Evolutionary conservation across 1,139 yeast species (phyloP), one percentile per base, ranked within the genome.

Genomic region (Lodderomyces theae): DNA sequence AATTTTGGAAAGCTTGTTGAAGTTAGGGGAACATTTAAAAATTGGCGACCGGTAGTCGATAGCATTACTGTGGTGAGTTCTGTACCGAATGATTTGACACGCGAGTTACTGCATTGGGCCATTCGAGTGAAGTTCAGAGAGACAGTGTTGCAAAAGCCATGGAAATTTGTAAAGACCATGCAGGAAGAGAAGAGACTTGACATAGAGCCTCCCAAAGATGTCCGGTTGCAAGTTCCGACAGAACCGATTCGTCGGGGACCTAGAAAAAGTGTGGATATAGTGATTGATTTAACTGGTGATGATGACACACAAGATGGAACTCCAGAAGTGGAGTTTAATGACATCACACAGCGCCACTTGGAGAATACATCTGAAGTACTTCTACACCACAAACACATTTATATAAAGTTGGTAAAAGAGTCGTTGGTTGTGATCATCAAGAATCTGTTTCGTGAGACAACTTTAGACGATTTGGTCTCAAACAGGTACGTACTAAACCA

Each of bases 51-150:
- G 0, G 43, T 47, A 4, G 60, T 60, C 3, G 59, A 61, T 2
- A 17, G 30, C 19, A 10, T 2, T 44, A 43, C 22, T 18, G 34
- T 60, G 26, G 61, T 23, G 11, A 11, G 31, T 17, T 19, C 63
- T 1, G 37, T 39, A 3, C 43, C 43, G 5, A 29, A 47, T 31
- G 56, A 52, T 22, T 40, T 66, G 10, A 48, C 45, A 8, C 26
- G 49, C 2, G 72, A 66, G 42, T 39, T 66, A 2, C 52, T 51
- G 7, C 51, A 51, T 48, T 74, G 80, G 79, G 49, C 47, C 15
- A 51, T 51, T 7, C 52, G 62, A 6, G 34, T 73, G 26, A 45
- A 50, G 3, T 48, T 48, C 28, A 53, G 73, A 39, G 42, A 54
- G 9, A 31, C 40, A 2, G 32, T 43, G 1, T 47, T 64, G 21